Evolutionary conservation across 2,329 filamentous ascomycete genomes (phyloP).

Genomic region (Ophiostoma populinum): DNA sequence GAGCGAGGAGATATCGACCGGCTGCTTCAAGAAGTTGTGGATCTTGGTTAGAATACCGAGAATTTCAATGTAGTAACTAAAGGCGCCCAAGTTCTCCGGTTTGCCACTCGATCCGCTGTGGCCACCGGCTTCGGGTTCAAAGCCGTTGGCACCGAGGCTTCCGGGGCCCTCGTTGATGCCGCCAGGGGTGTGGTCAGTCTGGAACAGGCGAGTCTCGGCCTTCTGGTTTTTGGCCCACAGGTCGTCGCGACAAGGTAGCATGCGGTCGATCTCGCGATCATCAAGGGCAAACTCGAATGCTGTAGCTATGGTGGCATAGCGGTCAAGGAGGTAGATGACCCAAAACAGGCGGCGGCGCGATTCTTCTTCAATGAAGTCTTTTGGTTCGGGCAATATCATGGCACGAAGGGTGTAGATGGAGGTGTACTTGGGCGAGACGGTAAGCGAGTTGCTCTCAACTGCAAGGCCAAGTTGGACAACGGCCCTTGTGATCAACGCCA

Average conservation of each 20-base stretch:
- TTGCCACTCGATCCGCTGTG: conserved; percentile 14
- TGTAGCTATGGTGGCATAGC: conserved; percentile 79
- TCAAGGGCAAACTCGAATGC: conserved; percentile 84
- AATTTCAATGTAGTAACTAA: conserved; percentile 82
- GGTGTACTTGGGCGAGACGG: conserved; percentile 59
- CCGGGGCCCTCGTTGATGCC: conserved; percentile 6
- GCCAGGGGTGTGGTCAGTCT: conserved; percentile 24
- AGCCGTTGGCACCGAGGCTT: conserved; percentile 6
- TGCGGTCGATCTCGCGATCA: conserved; percentile 78
- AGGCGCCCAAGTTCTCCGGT: conserved; percentile 69
- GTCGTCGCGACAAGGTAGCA: conserved; percentile 73
- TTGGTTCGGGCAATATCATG: conserved; percentile 67
- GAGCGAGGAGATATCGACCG: conserved; percentile 71
- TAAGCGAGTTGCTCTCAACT: conserved; percentile 64
- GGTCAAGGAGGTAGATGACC: conserved; percentile 83
- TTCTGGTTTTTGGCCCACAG: conserved; percentile 69
- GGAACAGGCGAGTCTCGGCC: conserved; percentile 75
- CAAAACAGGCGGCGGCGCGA: conserved; percentile 72
- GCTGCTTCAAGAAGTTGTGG: conserved; percentile 74
- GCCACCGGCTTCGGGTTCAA: conserved; percentile 5
- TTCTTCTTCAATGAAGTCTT: conserved; percentile 80
- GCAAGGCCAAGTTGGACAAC: conserved; percentile 77
- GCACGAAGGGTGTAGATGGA: conserved; percentile 83
- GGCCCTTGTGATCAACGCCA: conserved; percentile 74
- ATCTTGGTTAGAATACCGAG: conserved; percentile 74